Base-by-base conservation (phyloP, 805 yeast species). In the Ogataea ganodermae region DNA sequence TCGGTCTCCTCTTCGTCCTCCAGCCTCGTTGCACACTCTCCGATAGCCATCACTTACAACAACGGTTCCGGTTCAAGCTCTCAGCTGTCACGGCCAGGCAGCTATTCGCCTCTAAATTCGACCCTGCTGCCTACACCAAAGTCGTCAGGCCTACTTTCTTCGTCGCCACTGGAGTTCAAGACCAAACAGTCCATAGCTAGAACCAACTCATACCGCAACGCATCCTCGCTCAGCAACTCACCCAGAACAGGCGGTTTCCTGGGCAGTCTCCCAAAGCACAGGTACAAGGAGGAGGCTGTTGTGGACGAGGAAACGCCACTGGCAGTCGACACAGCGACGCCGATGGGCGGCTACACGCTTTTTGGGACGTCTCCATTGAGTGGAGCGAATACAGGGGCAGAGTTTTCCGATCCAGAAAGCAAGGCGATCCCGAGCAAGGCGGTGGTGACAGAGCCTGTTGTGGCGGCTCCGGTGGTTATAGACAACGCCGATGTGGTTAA, bases 101-200 rank as follows among this genome's bases (percentile, higher is more conserved):
- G 48, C 17, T 46, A 48, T 18, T 50, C 56, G 14, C 52, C 55
- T 2, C 28, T 33, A 1, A 44, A 23, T 21, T 35, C 43, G 33
- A 20, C 45, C 1, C 36, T 45, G 16, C 41, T 51, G 14, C 52
- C 51, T 6, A 32, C 40, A 12, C 42, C 55, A 10, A 49, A 42
- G 31, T 44, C 58, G 1, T 45, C 52, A 13, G 48, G 55, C 35
- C 56, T 46, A 40, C 23, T 53, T 2, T 56, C 65, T 2, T 56
- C 63, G 7, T 63, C 66, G 0, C 66, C 66, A 6, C 26, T 60
- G 32, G 63, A 60, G 6, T 57, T 61, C 42, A 60, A 58, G 37
- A 52, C 59, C 12, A 56, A 52, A 35, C 60, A 57, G 28, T 51
- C 54, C 5, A 40, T 55, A 2, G 50, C 55, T 4, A 49, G 66